These are phyloP conservation scores for Solanum chiquidenum DNA, from an alignment of 257 asterid species.

Conservation along the genomic window DNA sequence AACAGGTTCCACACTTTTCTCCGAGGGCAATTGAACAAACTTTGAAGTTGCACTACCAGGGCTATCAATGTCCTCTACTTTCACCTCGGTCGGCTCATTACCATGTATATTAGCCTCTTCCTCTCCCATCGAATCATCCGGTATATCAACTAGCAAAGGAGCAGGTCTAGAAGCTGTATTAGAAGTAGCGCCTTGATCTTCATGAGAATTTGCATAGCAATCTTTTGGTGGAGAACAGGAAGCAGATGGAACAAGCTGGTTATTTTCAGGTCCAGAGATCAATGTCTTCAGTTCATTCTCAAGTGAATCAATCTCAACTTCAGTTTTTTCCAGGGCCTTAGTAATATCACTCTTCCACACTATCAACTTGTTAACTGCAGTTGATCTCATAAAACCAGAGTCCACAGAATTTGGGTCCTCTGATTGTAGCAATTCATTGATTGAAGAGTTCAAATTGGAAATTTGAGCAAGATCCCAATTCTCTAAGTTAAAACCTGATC, in stretches of 20 bases:
- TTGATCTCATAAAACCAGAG: constrained; percentile 39
- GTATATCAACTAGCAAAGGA: constrained; percentile 30
- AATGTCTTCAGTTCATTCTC: constrained; percentile 68
- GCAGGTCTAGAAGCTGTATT: constrained; percentile 24
- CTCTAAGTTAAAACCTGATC: constrained; percentile 57
- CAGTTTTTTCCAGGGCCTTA: constrained; percentile 75
- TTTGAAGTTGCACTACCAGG: constrained; percentile 81
- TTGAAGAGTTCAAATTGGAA: constrained; percentile 46
- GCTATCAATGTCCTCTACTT: constrained; percentile 61
- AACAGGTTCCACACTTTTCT: constrained; percentile 15
- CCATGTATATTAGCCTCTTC: constrained; percentile 19
- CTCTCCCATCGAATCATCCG: constrained; percentile 18
- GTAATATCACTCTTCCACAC: constrained; percentile 57
- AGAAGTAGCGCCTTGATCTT: constrained; percentile 34
- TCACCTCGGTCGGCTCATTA: constrained; percentile 13
- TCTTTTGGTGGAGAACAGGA: constrained; percentile 35
- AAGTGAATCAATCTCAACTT: constrained; percentile 77
- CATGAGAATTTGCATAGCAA: constrained; percentile 28
- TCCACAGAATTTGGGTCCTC: constrained; percentile 42
- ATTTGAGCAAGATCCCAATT: constrained; percentile 50
- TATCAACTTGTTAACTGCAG: constrained; percentile 60
- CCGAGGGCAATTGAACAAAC: constrained; percentile 32
- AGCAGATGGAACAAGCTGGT: constrained; percentile 23
- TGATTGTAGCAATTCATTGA: constrained; percentile 53
- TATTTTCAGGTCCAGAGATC: constrained; percentile 21